Evolutionary conservation across 106 monocot species (phyloP), one percentile per base, ranked within the genome.

Genomic region (Amphibolis antarctica): DNA sequence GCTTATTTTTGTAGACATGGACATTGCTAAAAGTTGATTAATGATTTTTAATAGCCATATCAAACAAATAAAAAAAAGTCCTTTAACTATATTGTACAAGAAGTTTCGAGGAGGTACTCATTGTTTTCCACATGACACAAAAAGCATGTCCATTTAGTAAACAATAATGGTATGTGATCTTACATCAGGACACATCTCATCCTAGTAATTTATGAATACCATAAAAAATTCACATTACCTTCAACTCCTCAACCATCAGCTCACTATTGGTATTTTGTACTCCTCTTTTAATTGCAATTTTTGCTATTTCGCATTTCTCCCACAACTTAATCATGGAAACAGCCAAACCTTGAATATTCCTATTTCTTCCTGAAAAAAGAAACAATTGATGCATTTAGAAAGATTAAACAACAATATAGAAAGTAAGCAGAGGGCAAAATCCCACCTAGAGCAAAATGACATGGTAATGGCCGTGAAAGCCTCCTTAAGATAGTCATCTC

Each of bases 281-380:
- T 42, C 84, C 91, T 73, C 75, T 75, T 57, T 98, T 98, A 54
- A 91, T 47, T 28, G 91, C 98, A 83, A 98, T 85, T 62, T 98
- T 98, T 2, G 87, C 98, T 73, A 98, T 75, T 66, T 98, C 98
- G 66, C 91, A 88, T 75, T 73, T 98, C 73, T 98, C 98, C 98
- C 98, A 98, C 27, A 98, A 66, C 59, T 85, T 85, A 52, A 98
- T 62, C 82, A 98, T 91, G 50, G 98, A 82, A 56, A 64, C 64
- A 44, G 98, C 90, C 59, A 98, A 68, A 23, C 98, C 98, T 69
- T 98, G 98, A 65, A 79, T 84, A 13, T 91, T 98, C 69, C 82
- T 82, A 62, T 85, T 98, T 77, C 85, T 84, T 53, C 98, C 98
- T 98, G 64, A 28, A 69, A 73, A 26, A 50, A 48, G 5, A 55